Evolutionary conservation across 805 yeast genomes (phyloP).

Genomic region (Pichia membranifaciens): DNA sequence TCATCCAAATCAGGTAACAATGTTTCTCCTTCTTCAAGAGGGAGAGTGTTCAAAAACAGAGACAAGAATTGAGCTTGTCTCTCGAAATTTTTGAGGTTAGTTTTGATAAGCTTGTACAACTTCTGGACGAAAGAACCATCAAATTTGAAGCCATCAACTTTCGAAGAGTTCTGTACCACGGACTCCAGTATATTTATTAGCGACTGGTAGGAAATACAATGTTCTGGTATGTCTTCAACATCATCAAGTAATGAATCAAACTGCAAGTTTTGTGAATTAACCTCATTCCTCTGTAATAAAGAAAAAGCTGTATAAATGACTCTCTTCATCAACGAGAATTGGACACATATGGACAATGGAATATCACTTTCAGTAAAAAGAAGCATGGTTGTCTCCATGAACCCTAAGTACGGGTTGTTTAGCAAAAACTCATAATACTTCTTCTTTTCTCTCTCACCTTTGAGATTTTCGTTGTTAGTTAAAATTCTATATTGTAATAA

Average conservation of each 20-base stretch:
- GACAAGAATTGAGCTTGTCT: conserved; percentile 30
- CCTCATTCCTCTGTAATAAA: conserved; percentile 17
- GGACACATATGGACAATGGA: conserved; percentile 34
- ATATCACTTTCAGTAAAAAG: conserved; percentile 42
- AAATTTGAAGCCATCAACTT: conserved; percentile 11
- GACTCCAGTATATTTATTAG: background rate
- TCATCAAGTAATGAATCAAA: conserved; percentile 19
- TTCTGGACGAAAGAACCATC: conserved; percentile 31
- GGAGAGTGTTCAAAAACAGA: conserved; percentile 23
- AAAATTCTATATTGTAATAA: conserved; percentile 38
- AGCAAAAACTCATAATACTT: conserved; percentile 25
- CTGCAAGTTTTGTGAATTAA: conserved; percentile 16
- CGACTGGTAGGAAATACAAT: background rate
- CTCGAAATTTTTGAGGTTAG: conserved; percentile 28
- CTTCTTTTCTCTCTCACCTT: conserved; percentile 9
- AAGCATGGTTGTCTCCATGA: conserved; percentile 35
- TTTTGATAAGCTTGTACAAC: conserved; percentile 33
- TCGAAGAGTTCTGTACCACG: background rate
- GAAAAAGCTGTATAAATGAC: conserved; percentile 19
- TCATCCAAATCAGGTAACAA: conserved; percentile 20
- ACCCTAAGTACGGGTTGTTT: conserved; percentile 28
- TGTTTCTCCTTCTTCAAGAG: conserved; percentile 16
- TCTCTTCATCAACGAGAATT: conserved; percentile 20
- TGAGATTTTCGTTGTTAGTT: conserved; percentile 18
- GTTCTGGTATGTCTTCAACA: background rate